Evolutionary conservation across 2,329 filamentous ascomycete genomes (phyloP).

Genomic region (Penicillium paneum): DNA sequence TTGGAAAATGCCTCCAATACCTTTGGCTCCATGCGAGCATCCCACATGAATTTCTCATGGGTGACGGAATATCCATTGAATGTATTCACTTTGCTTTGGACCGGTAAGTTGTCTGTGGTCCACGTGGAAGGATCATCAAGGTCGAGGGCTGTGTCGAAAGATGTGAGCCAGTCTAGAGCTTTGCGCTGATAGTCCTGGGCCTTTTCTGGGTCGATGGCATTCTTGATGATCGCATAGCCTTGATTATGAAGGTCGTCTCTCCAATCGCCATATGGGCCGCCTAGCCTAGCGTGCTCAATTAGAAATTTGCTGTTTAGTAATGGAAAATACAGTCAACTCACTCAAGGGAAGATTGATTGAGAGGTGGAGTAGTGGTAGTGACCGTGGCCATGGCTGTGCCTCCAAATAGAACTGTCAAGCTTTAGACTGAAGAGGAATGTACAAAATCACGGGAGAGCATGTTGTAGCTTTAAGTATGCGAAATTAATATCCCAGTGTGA

Average conservation of each 20-base stretch:
- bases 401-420: neutral
- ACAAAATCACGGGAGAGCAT: neutral
- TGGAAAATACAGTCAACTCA: neutral
- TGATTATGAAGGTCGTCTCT: conserved; percentile 18
- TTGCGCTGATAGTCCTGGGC: conserved; percentile 20
- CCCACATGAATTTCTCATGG: conserved; percentile 25
- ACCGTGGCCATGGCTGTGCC: neutral
- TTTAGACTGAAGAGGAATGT: neutral
- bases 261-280: conserved; percentile 14
- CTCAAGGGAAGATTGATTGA: conserved; percentile 1
- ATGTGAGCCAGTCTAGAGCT: conserved; percentile 19
- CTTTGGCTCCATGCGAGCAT: conserved; percentile 18
- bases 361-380: neutral
- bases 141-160: conserved; percentile 13
- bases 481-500: neutral
- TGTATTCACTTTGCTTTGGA: conserved; percentile 15
- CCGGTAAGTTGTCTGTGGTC: conserved; percentile 14
- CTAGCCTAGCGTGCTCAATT: neutral
- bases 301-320: neutral
- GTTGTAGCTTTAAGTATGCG: neutral
- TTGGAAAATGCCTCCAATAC: conserved; percentile 19
- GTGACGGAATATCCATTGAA: conserved; percentile 18
- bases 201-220: conserved; percentile 14
- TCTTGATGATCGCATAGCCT: conserved; percentile 18
- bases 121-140: conserved; percentile 19